A percentile compares a stretch with the other conserved stretches of the same genome.
These are phyloP conservation scores for Quercus phellos DNA, from an alignment of 331 rosid genomes.

Conservation along the genomic window DNA sequence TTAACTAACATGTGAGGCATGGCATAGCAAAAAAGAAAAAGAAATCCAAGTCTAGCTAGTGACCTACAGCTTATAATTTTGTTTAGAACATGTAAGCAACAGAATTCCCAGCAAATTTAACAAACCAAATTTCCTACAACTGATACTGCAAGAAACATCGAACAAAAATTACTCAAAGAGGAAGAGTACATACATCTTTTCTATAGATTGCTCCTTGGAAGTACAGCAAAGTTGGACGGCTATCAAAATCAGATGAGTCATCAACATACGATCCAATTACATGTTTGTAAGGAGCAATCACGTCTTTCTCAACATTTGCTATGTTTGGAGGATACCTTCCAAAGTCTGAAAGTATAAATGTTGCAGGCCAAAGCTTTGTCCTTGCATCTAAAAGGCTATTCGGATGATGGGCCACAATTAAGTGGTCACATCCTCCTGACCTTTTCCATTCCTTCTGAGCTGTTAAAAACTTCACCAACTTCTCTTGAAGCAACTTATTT, in stretches of 20 bases:
- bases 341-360: slow-evolving; percentile 72
- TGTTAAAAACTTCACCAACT: slow-evolving; percentile 44
- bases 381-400: slow-evolving; percentile 80
- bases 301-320: slow-evolving; percentile 82
- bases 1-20: neutral
- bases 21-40: neutral
- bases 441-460: slow-evolving; percentile 64
- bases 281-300: slow-evolving; percentile 82
- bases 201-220: slow-evolving; percentile 88
- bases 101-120: neutral
- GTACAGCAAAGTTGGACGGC: slow-evolving; percentile 61
- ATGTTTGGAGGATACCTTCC: slow-evolving; percentile 78
- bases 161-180: slow-evolving; percentile 12
- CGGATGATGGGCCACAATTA: slow-evolving; percentile 84
- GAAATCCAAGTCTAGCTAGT: neutral
- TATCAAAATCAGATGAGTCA: slow-evolving; percentile 52
- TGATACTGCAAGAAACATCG: slow-evolving; percentile 11
- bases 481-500: slow-evolving; percentile 56
- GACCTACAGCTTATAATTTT: neutral
- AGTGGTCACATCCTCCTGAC: slow-evolving; percentile 70
- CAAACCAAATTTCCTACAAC: neutral
- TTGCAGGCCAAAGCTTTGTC: slow-evolving; percentile 59
- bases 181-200: slow-evolving; percentile 64
- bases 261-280: slow-evolving; percentile 38
- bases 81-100: neutral